Evolutionary conservation across 2,329 filamentous ascomycete genomes (phyloP), one percentile per base, ranked within the genome.

Genomic region (Pseudogymnoascus sp.): DNA sequence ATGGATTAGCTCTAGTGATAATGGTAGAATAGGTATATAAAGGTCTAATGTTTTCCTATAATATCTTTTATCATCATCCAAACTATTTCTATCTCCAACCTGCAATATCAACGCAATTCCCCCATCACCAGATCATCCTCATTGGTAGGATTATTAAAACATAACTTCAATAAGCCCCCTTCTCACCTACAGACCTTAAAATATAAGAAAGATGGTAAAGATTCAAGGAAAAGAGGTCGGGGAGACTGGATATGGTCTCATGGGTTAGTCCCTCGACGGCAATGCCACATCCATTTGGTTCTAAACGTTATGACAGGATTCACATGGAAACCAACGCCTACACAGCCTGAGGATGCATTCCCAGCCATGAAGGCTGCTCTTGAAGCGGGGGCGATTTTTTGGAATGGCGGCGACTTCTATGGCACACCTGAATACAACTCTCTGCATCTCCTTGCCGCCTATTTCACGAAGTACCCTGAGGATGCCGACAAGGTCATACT

Each of bases 341-440:
- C 77, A 11, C 18, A 58, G 36, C 54, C 30, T 1, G 76, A 81
- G 14, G 72, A 80, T 63, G 76, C 79, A 43, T 77, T 84, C 61
- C 78, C 77, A 35, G 78, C 80, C 12, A 75, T 87, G 72, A 79
- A 79, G 63, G 76, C 79, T 18, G 75, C 83, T 4, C 68, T 84
- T 16, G 63, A 72, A 22, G 69, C 70, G 6, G 74, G 77, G 62
- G 71, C 71, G 67, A 77, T 70, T 63, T 72, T 78, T 59, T 87
- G 84, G 83, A 86, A 86, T 66, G 83, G 77, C 47, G 84, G 78
- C 64, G 84, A 87, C 68, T 80, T 87, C 68, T 88, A 89, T 73
- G 85, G 86, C 47, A 74, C 76, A 0, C 78, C 79, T 1, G 75
- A 81, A n/a, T 77, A 77, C 67, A 85, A 86, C 73, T 82, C 78